Base-by-base conservation (phyloP, 2,329 filamentous ascomycete genomes). In the Diatrype stigma region DNA sequence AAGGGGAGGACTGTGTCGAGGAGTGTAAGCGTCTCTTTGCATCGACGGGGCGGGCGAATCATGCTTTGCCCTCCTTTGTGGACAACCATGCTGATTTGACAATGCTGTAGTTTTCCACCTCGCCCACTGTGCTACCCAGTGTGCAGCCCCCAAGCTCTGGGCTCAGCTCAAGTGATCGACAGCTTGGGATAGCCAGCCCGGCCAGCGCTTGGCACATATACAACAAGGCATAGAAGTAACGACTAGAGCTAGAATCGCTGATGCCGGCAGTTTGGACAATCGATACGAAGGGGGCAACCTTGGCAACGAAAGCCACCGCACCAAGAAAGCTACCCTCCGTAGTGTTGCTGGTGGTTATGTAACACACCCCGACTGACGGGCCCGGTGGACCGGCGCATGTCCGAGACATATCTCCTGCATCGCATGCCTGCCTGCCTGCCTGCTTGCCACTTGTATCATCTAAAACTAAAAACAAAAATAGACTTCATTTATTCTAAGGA, bases 111-210 rank as follows among this genome's bases (percentile, higher is more conserved):
- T 96, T 81, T 99, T 99, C 88, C 93, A 99, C 77, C 89, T 99
- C 65, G 86, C 89, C 65, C 94, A 97, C 82, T 99, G 94, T 79
- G 90, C 93, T 58, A 89, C 84, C 66, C 79, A 87, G 70, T 99
- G 94, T 72, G 93, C 94, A 57, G 94, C 94, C 50, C 92, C 93
- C 67, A 96, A 96, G 86, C 87, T 99, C 67, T 99, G 90, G 84
- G 82, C 86, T 60, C 78, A 85, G 74, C 88, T 97, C 72, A 95
- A 93, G 83, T 97, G 96, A 82, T 76, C 47, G 47, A 51, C 49
- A 40, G 10, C 26, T n/a, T n/a, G n/a, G n/a, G n/a, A n/a, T n/a
- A n/a, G 26, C 6, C 26, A 10, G 26, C 26, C 26, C 46, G 44
- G 46, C 58, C 56, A 49, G 52, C 42, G 55, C 42, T 51, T 21